phyloP scores from a whole-genome alignment of 2,329 filamentous ascomycete species.

The Aspergillus latus region DNA sequence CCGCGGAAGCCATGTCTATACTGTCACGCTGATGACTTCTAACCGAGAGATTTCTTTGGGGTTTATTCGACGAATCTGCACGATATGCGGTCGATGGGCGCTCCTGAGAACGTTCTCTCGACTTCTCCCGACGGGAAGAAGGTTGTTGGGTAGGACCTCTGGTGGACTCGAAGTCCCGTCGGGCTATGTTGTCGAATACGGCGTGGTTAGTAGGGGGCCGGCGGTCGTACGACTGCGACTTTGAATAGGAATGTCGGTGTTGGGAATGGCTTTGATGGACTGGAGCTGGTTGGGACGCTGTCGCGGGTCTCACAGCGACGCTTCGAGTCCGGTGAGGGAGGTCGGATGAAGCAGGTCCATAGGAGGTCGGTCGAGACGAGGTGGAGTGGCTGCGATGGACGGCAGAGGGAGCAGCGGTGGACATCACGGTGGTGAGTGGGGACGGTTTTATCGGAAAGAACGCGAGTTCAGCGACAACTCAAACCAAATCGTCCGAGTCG shows the following conservation, averaged over 20 bases:
- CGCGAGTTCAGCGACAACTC: constrained; percentile 14
- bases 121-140: constrained; percentile 62
- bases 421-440: constrained; percentile 36
- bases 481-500: constrained; percentile 15
- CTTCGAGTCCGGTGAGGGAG: constrained; percentile 49
- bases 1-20: constrained; percentile 48
- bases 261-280: constrained; percentile 33
- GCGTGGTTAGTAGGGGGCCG: constrained; percentile 49
- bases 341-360: constrained; percentile 42
- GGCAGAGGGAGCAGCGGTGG: constrained; percentile 47
- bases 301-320: constrained; percentile 43
- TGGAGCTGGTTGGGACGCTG: constrained; percentile 37
- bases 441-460: constrained; percentile 5
- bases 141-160: constrained; percentile 59
- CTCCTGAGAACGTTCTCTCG: constrained; percentile 58
- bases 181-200: constrained; percentile 55
- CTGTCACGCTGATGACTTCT: constrained; percentile 45
- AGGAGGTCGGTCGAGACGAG: constrained; percentile 46
- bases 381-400: constrained; percentile 53
- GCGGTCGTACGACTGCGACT: constrained; percentile 45
- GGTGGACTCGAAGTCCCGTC: constrained; percentile 72
- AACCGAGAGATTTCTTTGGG: constrained; percentile 41
- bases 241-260: constrained; percentile 36
- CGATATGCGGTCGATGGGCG: constrained; percentile 47
- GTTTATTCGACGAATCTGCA: constrained; percentile 54